Evolutionary conservation across 192 early-diverging fungal species (phyloP).

Genomic region (Gamsiella multidivaricata): DNA sequence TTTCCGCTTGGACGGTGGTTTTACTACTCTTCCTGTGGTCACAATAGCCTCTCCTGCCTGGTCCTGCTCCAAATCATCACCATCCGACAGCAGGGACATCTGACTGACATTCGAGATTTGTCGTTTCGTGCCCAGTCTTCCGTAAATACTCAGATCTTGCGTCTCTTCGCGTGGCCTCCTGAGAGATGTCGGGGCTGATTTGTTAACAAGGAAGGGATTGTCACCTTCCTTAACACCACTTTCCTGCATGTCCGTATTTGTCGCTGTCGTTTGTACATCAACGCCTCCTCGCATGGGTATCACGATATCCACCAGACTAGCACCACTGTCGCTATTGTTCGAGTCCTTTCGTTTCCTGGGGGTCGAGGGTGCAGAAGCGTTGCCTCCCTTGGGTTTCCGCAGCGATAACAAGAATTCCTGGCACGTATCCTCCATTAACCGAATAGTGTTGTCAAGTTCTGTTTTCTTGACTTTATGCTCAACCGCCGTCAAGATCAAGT

Average conservation of each 20-base stretch:
- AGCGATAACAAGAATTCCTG: conserved; percentile 21
- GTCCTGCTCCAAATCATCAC: conserved; percentile 16
- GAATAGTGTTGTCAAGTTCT: conserved; percentile 43
- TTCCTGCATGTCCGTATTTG: neutral
- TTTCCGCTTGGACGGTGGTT: conserved; percentile 26
- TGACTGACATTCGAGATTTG: conserved; percentile 46
- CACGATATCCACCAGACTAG: neutral
- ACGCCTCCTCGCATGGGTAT: conserved; percentile 17
- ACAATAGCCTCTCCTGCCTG: neutral
- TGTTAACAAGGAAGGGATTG: too few species aligned
- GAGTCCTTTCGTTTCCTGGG: conserved; percentile 23
- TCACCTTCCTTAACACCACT: neutral
- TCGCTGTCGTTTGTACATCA: neutral
- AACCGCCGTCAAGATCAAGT: conserved; percentile 16
- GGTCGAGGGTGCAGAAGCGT: neutral
- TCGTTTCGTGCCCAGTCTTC: conserved; percentile 12
- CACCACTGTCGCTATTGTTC: neutral
- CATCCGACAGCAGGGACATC: conserved; percentile 33
- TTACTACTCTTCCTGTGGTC: neutral
- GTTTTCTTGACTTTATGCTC: conserved; percentile 35
- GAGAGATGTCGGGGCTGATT: neutral
- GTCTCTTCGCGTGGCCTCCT: neutral
- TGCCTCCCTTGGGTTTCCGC: conserved; percentile 15
- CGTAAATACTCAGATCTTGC: neutral
- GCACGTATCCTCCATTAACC: conserved; percentile 25